phyloP scores from a whole-genome alignment of 2,329 filamentous ascomycete species.

The Diaporthe citriasiana region DNA sequence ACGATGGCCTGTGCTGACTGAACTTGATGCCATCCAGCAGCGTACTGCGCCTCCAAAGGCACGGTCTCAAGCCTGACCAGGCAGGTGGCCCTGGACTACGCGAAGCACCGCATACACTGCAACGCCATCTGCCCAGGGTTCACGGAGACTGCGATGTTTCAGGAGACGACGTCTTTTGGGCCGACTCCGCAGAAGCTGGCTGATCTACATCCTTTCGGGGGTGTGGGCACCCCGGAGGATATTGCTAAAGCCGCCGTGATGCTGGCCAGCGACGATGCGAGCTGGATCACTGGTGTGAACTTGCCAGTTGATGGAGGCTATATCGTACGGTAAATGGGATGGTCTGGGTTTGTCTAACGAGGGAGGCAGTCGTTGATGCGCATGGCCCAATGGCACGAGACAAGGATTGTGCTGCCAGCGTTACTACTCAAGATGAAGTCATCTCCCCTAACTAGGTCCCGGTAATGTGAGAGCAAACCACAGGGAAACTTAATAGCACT shows the following conservation, averaged over 20 bases:
- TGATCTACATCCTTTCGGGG: constrained; percentile 23
- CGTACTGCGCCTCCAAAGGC: constrained; percentile 64
- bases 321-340: neutral
- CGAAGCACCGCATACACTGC: constrained; percentile 61
- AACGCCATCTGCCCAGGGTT: constrained; percentile 69
- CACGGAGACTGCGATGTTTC: constrained; percentile 38
- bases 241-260: constrained; percentile 31
- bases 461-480: too few relatives aligned
- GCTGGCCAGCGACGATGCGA: constrained; percentile 36
- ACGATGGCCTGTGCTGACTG: neutral
- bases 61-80: constrained; percentile 65
- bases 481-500: too few relatives aligned
- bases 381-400: too few relatives aligned
- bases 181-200: neutral
- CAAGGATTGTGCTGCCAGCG: too few relatives aligned
- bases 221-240: constrained; percentile 18
- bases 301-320: constrained; percentile 19
- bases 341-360: neutral
- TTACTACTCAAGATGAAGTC: too few relatives aligned
- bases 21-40: constrained; percentile 44
- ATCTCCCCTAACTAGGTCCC: too few relatives aligned
- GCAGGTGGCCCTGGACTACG: constrained; percentile 64
- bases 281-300: constrained; percentile 34
- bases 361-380: too few relatives aligned
- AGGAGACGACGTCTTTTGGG: constrained; percentile 9